Percentiles rank a stretch among this genome's conserved stretches.
These are phyloP conservation scores for Acanthamoeba triangularis DNA, from an alignment of 208 protist genomes.

Conservation along the genomic window DNA sequence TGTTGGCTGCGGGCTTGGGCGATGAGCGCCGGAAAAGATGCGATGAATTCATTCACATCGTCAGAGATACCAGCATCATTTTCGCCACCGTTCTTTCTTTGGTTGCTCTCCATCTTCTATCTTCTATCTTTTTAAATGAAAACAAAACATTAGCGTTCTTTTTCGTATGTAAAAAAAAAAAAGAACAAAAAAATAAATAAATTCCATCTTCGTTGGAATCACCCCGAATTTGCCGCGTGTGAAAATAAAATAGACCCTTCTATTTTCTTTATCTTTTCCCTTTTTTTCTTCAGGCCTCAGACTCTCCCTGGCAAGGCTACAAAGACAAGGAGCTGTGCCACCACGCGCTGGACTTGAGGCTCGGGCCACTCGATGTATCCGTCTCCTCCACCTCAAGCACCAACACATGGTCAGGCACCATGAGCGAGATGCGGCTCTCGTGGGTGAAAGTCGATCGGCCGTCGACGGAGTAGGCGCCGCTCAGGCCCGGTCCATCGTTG, in stretches of 20 bases:
- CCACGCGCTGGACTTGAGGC: too few relatives aligned
- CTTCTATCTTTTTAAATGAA: not conserved
- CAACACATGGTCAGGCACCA: not conserved
- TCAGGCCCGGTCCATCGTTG: slow-evolving; percentile 17
- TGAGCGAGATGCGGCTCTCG: not conserved
- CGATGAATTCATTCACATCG: not conserved
- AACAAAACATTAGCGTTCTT: too few relatives aligned
- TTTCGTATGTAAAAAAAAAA: too few relatives aligned
- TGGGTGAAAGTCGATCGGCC: not conserved
- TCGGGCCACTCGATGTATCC: too few relatives aligned
- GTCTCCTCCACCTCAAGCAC: not conserved
- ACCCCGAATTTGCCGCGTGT: too few relatives aligned
- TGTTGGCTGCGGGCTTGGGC: not conserved
- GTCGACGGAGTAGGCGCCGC: not conserved
- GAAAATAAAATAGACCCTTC: too few relatives aligned
- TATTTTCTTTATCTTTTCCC: too few relatives aligned
- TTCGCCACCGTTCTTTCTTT: not conserved
- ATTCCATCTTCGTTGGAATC: too few relatives aligned
- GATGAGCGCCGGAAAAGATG: not conserved
- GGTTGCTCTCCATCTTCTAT: not conserved
- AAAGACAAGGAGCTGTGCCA: too few relatives aligned
- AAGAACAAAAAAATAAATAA: too few relatives aligned
- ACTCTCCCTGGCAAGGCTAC: too few relatives aligned
- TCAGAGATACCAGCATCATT: not conserved
- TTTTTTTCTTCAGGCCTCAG: too few relatives aligned